Evolutionary conservation across 2,329 filamentous ascomycete species (phyloP), one percentile per base, ranked within the genome.

Genomic region (Ophiostoma sp.): DNA sequence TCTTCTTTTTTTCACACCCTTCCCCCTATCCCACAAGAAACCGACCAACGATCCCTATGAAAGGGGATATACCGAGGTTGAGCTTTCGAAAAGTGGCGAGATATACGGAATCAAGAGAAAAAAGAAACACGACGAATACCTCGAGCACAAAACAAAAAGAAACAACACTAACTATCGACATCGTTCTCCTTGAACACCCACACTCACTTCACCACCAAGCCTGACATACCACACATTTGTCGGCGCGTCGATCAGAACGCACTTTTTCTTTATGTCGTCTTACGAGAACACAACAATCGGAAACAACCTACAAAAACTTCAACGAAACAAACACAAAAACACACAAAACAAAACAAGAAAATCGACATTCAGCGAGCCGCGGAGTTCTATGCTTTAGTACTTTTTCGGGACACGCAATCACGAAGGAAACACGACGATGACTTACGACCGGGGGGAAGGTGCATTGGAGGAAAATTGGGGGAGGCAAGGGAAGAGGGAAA

Each of bases 1-100:
- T 15, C 7, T 8, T 50, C 15, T 12, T 33, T n/a, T 48, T 50
- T 48, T 11, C 2, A 11, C 42, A 7, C 52, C 28, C 31, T 33
- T 78, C 76, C 75, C 75, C 75, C 76, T 63, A 64, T 68, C 61
- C 74, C 50, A 57, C 61, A 8, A 33, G 25, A 6, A 50, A 52
- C 45, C 5, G 31, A 19, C 48, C 22, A 2, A 25, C 55, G 15
- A n/a, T 74, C 70, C 74, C 72, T 74, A 74, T 75, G 66, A 75
- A 71, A 74, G 70, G 74, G 74, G 71, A 71, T 22, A n/a, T 3
- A 42, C 31, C 3, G n/a, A 52, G 17, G 64, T 15, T 28, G 11
- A 61, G 25, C 1, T 48, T 59, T 25, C 25, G n/a, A 45, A n/a
- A 61, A 15, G 33, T 70, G 52, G 52, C 22, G 19, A 48, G 33